phyloP scores from a whole-genome alignment of 2,329 filamentous ascomycete species.

The Conoideocrella luteorostrata region DNA sequence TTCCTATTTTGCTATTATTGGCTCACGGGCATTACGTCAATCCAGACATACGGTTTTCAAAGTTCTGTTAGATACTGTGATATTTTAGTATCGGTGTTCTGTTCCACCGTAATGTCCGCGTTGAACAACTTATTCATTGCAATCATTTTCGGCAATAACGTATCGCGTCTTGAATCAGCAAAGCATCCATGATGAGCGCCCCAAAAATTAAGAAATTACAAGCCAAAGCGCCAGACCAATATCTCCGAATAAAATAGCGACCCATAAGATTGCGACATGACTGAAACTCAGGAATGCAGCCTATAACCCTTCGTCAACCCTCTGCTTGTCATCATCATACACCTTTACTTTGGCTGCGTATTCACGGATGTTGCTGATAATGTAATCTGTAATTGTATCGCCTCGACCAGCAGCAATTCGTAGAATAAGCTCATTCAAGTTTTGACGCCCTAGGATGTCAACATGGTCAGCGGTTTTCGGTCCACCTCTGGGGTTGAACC shows the following conservation, averaged over 20 bases:
- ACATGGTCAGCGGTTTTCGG: conserved; percentile 82
- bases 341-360: conserved; percentile 83
- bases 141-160: too few species aligned
- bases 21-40: too few species aligned
- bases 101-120: too few species aligned
- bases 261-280: not conserved
- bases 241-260: not conserved
- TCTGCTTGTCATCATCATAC: conserved; percentile 51
- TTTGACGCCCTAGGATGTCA: conserved; percentile 85
- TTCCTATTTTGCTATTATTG: too few species aligned
- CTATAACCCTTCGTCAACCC: not conserved
- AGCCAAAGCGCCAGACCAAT: not conserved
- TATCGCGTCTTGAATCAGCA: too few species aligned
- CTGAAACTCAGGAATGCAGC: not conserved
- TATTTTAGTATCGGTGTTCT: too few species aligned
- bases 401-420: conserved; percentile 81
- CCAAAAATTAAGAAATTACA: not conserved
- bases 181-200: too few species aligned
- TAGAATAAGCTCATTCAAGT: conserved; percentile 84
- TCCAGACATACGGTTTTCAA: too few species aligned
- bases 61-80: too few species aligned
- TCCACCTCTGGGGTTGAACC: conserved; percentile 75
- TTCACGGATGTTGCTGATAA: conserved; percentile 73
- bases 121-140: too few species aligned
- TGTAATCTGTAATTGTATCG: conserved; percentile 66